Evolutionary conservation across 1,284 basidiomycete species (phyloP), one percentile per base, ranked within the genome.

Genomic region (Heterobasidion irregulare): DNA sequence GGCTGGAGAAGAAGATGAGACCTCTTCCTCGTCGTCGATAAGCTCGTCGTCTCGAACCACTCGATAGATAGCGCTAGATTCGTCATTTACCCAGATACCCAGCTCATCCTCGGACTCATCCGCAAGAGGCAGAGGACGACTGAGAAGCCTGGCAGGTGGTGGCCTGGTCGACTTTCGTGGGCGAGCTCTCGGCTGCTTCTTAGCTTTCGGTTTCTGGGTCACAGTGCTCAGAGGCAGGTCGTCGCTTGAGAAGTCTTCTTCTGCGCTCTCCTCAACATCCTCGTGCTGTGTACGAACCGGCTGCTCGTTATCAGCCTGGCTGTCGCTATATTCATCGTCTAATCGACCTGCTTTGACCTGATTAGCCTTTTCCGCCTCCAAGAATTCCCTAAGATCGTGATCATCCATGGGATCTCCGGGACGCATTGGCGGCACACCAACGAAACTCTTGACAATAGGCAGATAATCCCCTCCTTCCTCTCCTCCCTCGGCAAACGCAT

Each of bases 371-470:
- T 89, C 87, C 2, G 79, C 83, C 56, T 83, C 78, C 62, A 89
- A 60, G 56, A 89, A 90, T 47, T 82, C 81, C 55, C 69, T 69
- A 53, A 89, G 69, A 62, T 87, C 86, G 54, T 81, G 72, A 7
- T 78, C 80, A 54, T 81, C 76, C 10, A 70, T 68, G 0, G 81
- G 77, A 58, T 79, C 47, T 33, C 15, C 26, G 7, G n/a, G 15
- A 33, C 26, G 26, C 47, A 13, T 72, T 0, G n/a, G 12, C 10
- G 38, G n/a, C 10, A 41, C 12, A 10, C 12, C 38, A 10, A 10
- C n/a, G 38, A 41, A 10, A 3, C 38, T 41, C 38, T n/a, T 41
- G 12, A n/a, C n/a, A 41, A 10, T n/a, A 3, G n/a, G 38, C 38
- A 12, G 38, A 41, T 12, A 3, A 41, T 41, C 58, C 72, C 61